Percentiles rank a stretch among this genome's conserved stretches.
phyloP scores from a whole-genome alignment of 2,329 filamentous ascomycete genomes.

The Colletotrichum sp. region DNA sequence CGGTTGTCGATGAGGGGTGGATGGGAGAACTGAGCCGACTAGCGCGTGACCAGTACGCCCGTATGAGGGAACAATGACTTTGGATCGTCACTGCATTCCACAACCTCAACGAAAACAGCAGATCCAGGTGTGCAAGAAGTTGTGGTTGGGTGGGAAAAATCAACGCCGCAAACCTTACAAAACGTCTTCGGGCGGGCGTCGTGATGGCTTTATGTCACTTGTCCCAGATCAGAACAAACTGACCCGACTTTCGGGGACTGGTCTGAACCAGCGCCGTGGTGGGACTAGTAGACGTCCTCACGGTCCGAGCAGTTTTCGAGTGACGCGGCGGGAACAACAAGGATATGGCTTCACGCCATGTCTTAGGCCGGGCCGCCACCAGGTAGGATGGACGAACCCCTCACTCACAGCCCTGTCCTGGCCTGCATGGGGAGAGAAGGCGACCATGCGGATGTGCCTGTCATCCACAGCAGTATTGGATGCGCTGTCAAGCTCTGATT shows the following conservation, averaged over 20 bases:
- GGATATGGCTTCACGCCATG: conserved; percentile 15
- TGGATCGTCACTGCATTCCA: background rate
- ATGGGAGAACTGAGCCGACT: background rate
- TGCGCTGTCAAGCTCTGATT: background rate
- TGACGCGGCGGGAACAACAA: background rate
- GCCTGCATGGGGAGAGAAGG: background rate
- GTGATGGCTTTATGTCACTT: conserved; percentile 17
- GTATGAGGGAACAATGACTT: conserved; percentile 1
- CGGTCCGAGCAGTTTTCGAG: conserved; percentile 5
- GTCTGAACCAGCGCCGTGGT: background rate
- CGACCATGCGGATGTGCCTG: background rate
- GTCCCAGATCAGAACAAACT: background rate
- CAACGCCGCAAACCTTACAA: conserved; percentile 12
- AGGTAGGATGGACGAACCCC: background rate
- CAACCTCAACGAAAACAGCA: conserved; percentile 5
- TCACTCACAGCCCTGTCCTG: background rate
- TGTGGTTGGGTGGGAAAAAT: background rate
- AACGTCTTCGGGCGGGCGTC: conserved; percentile 7
- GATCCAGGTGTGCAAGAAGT: background rate
- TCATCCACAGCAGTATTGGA: background rate
- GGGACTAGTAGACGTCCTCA: background rate
- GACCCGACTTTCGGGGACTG: background rate
- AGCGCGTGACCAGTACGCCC: conserved; percentile 2
- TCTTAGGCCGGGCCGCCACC: conserved; percentile 20
- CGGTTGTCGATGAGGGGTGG: background rate